These are phyloP conservation scores for Nicotiana obtusifolia DNA, from an alignment of 257 asterid species.

Conservation along the genomic window DNA sequence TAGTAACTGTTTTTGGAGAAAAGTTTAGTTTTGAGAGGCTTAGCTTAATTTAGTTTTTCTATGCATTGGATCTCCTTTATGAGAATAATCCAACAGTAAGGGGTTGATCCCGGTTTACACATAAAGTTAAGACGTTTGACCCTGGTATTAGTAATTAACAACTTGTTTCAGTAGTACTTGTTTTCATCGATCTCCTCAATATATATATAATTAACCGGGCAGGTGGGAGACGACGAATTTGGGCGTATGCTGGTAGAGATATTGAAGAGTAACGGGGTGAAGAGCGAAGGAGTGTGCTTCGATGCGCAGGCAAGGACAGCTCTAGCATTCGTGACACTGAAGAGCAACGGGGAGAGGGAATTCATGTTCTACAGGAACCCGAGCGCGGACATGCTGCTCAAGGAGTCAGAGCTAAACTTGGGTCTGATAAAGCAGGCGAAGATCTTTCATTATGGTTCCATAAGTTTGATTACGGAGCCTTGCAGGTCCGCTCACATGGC, in stretches of 20 bases:
- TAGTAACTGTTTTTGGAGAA: not conserved
- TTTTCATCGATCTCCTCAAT: not conserved
- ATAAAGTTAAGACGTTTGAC: not conserved
- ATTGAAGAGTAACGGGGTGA: constrained; percentile 25
- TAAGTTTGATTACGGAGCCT: constrained; percentile 43
- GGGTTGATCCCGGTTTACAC: too few relatives aligned
- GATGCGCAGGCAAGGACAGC: constrained; percentile 35
- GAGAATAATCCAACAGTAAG: not conserved
- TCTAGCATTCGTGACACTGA: constrained; percentile 32
- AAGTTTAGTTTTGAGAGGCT: not conserved
- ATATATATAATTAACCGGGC: not conserved
- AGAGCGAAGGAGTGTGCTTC: constrained; percentile 33
- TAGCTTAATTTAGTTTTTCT: too few relatives aligned
- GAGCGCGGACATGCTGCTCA: constrained; percentile 36
- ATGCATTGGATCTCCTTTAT: not conserved
- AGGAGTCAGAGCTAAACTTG: constrained; percentile 32
- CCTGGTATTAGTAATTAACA: not conserved
- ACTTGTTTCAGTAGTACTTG: not conserved
- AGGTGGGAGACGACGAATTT: constrained; percentile 42
- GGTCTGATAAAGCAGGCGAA: constrained; percentile 20
- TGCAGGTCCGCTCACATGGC: constrained; percentile 37
- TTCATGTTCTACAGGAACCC: constrained; percentile 46
- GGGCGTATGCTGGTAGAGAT: constrained; percentile 36
- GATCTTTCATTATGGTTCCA: constrained; percentile 47
- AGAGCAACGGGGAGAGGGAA: constrained; percentile 35